Base-by-base conservation (phyloP, 2,329 filamentous ascomycete genomes). In the Venturia oleaginea region DNA sequence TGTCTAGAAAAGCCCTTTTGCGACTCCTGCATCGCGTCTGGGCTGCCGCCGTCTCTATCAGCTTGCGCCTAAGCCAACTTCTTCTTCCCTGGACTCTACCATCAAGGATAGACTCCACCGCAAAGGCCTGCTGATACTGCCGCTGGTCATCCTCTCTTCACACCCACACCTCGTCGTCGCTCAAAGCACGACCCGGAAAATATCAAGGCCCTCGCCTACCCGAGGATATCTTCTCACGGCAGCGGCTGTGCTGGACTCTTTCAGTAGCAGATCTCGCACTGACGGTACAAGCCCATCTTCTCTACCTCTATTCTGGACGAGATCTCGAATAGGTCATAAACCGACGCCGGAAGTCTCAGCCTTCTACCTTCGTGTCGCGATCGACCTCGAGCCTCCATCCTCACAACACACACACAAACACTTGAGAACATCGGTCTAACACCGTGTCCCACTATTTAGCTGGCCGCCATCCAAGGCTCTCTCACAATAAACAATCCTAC, bases 261-360 rank as follows among this genome's bases (percentile, higher is more conserved):
- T 64, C 27, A 64, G 46, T 64, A 57, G 62, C 51, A 32, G 46
- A 55, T 64, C 62, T 64, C 46, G 46, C 62, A 64, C 51, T 57
- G 62, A 57, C 62, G 62, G 62, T 64, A 64, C 62, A 32, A 59
- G 34, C 30, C 61, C 43, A 42, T 46, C 40, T 54, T 54, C 61
- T 48, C 61, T 57, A 37, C 62, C 62, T 64, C 13, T 32, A n/a
- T 38, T 13, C n/a, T 64, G 42, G 46, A 40, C 62, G 51, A 57
- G 37, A 62, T 48, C 46, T 55, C 46, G 51, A 30, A 17, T 30
- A 40, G 46, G n/a, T 48, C 37, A 24, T 8, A n/a, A 37, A 59
- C 22, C 62, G 51, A 40, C 62, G 62, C 43, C 46, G 27, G 30
- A 48, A 64, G 34, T 40, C 46, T 37, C 46, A 57, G 37, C 46